Conservation (phyloP, 164 flowering plant species). For the Akebia trifoliata region DNA sequence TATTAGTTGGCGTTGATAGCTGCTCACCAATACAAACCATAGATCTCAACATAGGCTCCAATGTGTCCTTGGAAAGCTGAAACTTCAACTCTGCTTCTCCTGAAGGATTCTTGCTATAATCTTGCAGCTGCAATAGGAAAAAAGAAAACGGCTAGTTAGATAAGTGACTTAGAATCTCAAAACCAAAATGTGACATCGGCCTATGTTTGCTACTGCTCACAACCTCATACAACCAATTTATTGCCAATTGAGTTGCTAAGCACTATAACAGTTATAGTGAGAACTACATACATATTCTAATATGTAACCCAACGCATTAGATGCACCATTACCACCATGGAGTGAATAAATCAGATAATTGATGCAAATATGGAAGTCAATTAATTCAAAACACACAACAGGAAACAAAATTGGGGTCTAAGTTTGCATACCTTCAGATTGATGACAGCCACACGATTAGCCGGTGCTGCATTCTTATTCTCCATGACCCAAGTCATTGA, state of each 20-base stretch:
- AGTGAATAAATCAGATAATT: not conserved
- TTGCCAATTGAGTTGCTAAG: no score
- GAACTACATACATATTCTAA: no score
- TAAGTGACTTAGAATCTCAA: not conserved
- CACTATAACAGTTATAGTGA: no score
- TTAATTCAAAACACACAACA: not conserved
- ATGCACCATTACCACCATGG: not conserved
- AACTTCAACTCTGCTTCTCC: slow-evolving; percentile 74
- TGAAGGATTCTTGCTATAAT: slow-evolving; percentile 57
- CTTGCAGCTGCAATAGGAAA: slow-evolving; percentile 53
- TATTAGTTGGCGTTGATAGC: slow-evolving; percentile 38
- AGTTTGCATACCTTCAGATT: slow-evolving; percentile 54
- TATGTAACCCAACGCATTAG: not conserved
- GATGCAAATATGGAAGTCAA: not conserved
- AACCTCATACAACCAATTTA: no score
- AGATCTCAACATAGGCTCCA: slow-evolving; percentile 79
- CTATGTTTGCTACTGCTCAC: no score
- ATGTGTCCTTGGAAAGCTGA: slow-evolving; percentile 57
- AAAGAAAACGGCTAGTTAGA: not conserved
- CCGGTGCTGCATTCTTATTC: slow-evolving; percentile 50
- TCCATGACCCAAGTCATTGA: slow-evolving; percentile 95
- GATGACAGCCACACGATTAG: slow-evolving; percentile 65
- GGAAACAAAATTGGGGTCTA: not conserved
- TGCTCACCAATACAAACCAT: slow-evolving; percentile 80
- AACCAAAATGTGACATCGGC: no score